A percentile compares a stretch with the other conserved stretches of the same genome.
These are phyloP conservation scores for Aspergillus sclerotiicarbonarius DNA, from an alignment of 495 filamentous ascomycete species.

Conservation along the genomic window DNA sequence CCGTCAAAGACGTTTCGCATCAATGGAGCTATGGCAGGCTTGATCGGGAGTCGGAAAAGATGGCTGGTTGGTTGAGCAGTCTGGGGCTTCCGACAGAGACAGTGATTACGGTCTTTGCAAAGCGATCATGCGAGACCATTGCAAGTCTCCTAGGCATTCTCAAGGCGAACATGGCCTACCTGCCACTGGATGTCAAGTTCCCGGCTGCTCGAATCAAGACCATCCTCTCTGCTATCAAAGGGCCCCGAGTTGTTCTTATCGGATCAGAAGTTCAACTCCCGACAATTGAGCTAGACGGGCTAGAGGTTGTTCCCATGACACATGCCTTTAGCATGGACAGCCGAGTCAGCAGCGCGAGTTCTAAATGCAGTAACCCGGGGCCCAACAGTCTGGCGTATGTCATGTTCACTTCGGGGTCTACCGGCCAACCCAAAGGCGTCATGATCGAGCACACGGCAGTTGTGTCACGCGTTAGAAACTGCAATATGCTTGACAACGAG, in stretches of 20 bases:
- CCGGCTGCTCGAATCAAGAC: slow-evolving; percentile 1
- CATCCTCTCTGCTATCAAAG: slow-evolving; percentile 1
- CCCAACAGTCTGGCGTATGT: slow-evolving; percentile 3
- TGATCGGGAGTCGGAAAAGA: slow-evolving; percentile 3
- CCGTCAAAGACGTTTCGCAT: background rate
- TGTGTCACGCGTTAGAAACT: background rate
- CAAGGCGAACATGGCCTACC: slow-evolving; percentile 2
- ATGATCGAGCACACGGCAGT: slow-evolving; percentile 5
- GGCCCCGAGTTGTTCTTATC: slow-evolving; percentile 3
- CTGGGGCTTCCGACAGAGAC: background rate
- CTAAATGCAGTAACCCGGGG: background rate
- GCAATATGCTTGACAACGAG: background rate
- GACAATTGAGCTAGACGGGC: background rate
- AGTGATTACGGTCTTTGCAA: background rate
- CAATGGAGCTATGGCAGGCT: background rate
- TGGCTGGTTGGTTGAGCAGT: slow-evolving; percentile 2
- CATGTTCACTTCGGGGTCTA: slow-evolving; percentile 6
- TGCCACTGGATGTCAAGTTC: slow-evolving; percentile 2
- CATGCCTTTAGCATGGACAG: background rate
- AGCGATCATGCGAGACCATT: slow-evolving; percentile 3
- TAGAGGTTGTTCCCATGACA: background rate
- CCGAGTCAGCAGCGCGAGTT: background rate
- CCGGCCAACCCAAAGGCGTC: slow-evolving; percentile 6
- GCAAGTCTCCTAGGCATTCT: slow-evolving; percentile 4
- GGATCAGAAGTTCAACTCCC: background rate